Evolutionary conservation across 495 filamentous ascomycete genomes (phyloP).

Genomic region (Talaromyces proteolyticus): DNA sequence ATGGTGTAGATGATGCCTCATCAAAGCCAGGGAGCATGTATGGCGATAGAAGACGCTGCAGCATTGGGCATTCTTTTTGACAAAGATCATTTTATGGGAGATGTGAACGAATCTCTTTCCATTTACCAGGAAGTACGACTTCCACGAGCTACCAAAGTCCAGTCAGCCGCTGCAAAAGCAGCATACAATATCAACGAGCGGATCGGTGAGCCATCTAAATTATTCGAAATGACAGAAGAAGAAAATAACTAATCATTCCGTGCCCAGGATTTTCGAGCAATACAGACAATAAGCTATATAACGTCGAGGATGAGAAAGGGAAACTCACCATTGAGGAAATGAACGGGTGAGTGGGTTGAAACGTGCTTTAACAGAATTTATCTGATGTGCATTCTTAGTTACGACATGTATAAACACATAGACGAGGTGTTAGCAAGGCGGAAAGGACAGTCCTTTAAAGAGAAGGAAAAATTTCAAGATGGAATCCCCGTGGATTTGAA

Average conservation of each 20-base stretch:
- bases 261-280: constrained; percentile 46
- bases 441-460: background rate
- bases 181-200: constrained; percentile 45
- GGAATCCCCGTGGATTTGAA: background rate
- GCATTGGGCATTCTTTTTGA: constrained; percentile 41
- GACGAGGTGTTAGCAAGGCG: constrained; percentile 26
- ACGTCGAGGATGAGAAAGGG: constrained; percentile 38
- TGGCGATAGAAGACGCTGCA: constrained; percentile 46
- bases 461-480: background rate
- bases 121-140: constrained; percentile 40
- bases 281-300: constrained; percentile 34
- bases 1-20: constrained; percentile 39
- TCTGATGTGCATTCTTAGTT: too few relatives aligned
- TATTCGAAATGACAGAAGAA: background rate
- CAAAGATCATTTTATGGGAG: constrained; percentile 30
- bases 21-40: constrained; percentile 45
- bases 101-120: constrained; percentile 29
- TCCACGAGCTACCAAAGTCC: constrained; percentile 37
- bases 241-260: background rate
- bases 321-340: constrained; percentile 49
- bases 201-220: constrained; percentile 27
- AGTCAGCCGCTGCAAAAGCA: constrained; percentile 38
- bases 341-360: constrained; percentile 32
- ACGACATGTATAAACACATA: constrained; percentile 44
- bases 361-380: constrained; percentile 6